phyloP scores from a whole-genome alignment of 2,329 filamentous ascomycete species.

The Fusarium aywerte region DNA sequence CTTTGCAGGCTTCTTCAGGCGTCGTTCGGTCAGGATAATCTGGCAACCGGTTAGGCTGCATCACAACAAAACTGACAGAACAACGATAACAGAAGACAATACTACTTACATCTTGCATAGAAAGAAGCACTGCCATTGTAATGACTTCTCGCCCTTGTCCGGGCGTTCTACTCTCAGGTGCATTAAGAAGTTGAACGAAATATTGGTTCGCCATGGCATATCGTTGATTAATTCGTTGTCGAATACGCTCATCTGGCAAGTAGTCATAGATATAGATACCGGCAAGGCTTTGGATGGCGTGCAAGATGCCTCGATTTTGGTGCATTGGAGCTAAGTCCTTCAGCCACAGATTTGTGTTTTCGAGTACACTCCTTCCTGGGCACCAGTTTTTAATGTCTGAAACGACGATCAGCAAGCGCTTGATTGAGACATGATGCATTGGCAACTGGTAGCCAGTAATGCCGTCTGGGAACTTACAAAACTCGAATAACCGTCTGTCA shows the following conservation, averaged over 20 bases:
- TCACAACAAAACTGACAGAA: not conserved
- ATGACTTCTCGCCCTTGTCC: conserved; percentile 50
- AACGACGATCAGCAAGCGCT: conserved; percentile 6
- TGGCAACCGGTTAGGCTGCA: conserved; percentile 19
- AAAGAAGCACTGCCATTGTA: conserved; percentile 52
- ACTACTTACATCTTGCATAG: conserved; percentile 54
- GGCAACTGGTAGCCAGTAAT: not conserved
- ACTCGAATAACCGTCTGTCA: conserved; percentile 50
- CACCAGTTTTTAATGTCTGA: conserved; percentile 55
- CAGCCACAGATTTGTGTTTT: conserved; percentile 54
- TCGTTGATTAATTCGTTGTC: conserved; percentile 49
- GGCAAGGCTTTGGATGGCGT: conserved; percentile 55
- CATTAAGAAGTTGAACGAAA: conserved; percentile 46
- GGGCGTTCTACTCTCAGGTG: conserved; percentile 34
- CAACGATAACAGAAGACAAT: not conserved
- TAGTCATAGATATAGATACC: conserved; percentile 57
- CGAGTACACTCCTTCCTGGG: conserved; percentile 53
- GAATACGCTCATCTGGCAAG: conserved; percentile 48
- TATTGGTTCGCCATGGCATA: conserved; percentile 49
- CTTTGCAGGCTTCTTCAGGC: conserved; percentile 46
- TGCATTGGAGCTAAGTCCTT: conserved; percentile 55
- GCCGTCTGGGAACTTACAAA: conserved; percentile 47
- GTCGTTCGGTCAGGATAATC: conserved; percentile 54
- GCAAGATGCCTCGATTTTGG: conserved; percentile 49
- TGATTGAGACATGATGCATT: not conserved